Percentiles rank a stretch among this genome's conserved stretches.
Conservation (phyloP, 768 basidiomycete genomes). For the Rhodotorula diobovata region DNA sequence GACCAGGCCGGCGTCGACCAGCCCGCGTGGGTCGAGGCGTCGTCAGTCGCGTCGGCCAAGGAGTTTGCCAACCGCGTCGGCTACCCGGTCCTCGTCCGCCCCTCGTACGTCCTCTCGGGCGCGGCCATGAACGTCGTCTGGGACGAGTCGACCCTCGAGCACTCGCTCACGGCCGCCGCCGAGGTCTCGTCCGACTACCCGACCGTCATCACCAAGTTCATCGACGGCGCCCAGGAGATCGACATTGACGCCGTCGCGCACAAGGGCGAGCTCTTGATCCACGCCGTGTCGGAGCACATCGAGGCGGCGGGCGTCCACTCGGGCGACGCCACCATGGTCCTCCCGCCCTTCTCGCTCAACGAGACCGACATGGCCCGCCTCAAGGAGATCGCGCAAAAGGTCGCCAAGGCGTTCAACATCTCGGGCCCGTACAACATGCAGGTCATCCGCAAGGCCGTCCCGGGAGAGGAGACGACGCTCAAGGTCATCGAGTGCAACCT, state of each 20-base stretch:
- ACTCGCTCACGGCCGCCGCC: conserved; percentile 94
- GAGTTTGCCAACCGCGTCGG: conserved; percentile 80
- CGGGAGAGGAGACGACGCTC: conserved; percentile 59
- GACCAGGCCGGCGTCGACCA: conserved; percentile 94
- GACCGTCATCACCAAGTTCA: conserved; percentile 98
- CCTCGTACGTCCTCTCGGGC: conserved; percentile 96
- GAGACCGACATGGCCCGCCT: conserved; percentile 74
- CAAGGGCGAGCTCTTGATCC: conserved; percentile 83
- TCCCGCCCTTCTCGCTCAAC: conserved; percentile 81
- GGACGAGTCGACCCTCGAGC: conserved; percentile 79
- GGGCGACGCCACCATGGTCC: conserved; percentile 93
- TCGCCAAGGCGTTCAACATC: conserved; percentile 89
- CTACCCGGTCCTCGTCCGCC: conserved; percentile 95
- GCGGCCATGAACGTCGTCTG: conserved; percentile 98
- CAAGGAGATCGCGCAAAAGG: conserved; percentile 90
- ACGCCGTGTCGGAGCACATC: conserved; percentile 96
- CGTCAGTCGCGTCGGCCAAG: conserved; percentile 82
- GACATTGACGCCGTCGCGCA: conserved; percentile 96
- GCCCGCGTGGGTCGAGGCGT: conserved; percentile 90
- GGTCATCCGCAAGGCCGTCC: conserved; percentile 75
- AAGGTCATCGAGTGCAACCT: conserved; percentile 99
- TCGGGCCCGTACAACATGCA: conserved; percentile 99
- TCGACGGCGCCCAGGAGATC: conserved; percentile 94
- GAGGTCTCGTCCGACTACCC: conserved; percentile 94
- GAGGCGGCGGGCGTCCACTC: conserved; percentile 99